Evolutionary conservation across 1,139 yeast species (phyloP), one percentile per base, ranked within the genome.

Genomic region (Geotrichum australiense): DNA sequence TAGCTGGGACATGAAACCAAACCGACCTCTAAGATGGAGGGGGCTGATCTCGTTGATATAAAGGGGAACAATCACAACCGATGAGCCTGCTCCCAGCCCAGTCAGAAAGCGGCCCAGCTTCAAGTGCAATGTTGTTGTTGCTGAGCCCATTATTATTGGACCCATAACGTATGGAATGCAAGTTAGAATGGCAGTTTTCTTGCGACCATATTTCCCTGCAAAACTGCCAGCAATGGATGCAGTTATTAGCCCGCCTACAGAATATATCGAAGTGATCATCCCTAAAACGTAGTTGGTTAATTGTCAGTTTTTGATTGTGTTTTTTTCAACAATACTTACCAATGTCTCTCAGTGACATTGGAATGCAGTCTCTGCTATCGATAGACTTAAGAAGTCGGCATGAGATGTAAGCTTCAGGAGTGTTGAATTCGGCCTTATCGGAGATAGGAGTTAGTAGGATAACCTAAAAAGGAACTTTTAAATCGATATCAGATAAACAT

Each of bases 1-100:
- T 2, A 86, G 78, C 61, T 91, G 98, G 49, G 82, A 83, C 83
- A 85, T 78, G 18, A 93, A 73, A 0, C 98, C 97, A 48, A 89
- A 68, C 23, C 80, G 65, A 1, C 97, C 97, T 41, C 83, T 75
- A 47, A 73, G 63, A 10, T 68, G 64, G 1, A 69, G 58, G 0
- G 96, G 96, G 8, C 93, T 69, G 16, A 87, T 72, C 60, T 87
- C 96, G 56, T 79, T 80, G 51, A 89, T 76, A 52, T 78, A 78
- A 46, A 91, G 63, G 0, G 97, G 93, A 0, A 89, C 81, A 11
- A 83, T 76, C 3, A 91, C 97, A 48, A 91, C 73, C 1, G 91
- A 81, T 7, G 80, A 69, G 3, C 98, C 98, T 6, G 96, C 94
- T 2, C 84, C 94, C 4, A 86, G 45, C 0, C 98, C 98, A 27